These are phyloP conservation scores for Phyllostachys edulis DNA, from an alignment of 176 grass and related monocot genomes.

Conservation along the genomic window DNA sequence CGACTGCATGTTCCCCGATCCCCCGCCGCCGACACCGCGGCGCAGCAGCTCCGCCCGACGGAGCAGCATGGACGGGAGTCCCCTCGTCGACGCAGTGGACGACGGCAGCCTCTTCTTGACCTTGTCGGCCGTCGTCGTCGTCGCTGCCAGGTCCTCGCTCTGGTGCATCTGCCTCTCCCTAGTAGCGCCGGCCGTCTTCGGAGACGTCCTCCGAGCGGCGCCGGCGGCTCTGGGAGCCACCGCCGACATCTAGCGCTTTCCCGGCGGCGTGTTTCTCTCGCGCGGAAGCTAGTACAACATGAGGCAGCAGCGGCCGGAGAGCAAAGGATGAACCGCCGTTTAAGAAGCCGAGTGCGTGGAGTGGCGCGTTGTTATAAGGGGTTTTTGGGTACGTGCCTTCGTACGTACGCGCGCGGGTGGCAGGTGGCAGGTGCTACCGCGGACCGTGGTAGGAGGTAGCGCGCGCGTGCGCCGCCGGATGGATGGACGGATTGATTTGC, in stretches of 20 bases:
- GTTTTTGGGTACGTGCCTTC: not conserved
- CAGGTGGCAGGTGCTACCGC: constrained; percentile 10
- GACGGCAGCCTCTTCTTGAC: not conserved
- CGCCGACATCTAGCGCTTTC: constrained; percentile 22
- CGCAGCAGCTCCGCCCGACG: constrained; percentile 49
- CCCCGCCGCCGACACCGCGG: constrained; percentile 13
- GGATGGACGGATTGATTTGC: not conserved
- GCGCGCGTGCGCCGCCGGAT: not conserved
- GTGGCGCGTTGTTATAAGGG: constrained; percentile 18
- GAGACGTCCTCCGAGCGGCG: constrained; percentile 27
- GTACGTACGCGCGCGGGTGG: not conserved
- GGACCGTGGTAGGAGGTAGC: not conserved
- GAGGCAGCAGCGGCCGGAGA: not conserved
- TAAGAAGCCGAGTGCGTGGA: not conserved
- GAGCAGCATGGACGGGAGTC: constrained; percentile 43
- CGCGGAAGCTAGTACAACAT: too few relatives aligned
- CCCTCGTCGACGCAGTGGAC: not conserved
- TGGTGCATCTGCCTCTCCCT: not conserved
- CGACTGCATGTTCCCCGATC: constrained; percentile 24
- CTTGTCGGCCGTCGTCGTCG: not conserved
- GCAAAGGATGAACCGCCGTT: not conserved
- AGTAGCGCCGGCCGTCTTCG: not conserved
- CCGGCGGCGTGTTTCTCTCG: not conserved
- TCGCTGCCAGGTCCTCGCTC: not conserved
- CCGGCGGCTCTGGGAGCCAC: constrained; percentile 5